Evolutionary conservation across 1,139 yeast species (phyloP).

Genomic region (Kazachstania sp.): DNA sequence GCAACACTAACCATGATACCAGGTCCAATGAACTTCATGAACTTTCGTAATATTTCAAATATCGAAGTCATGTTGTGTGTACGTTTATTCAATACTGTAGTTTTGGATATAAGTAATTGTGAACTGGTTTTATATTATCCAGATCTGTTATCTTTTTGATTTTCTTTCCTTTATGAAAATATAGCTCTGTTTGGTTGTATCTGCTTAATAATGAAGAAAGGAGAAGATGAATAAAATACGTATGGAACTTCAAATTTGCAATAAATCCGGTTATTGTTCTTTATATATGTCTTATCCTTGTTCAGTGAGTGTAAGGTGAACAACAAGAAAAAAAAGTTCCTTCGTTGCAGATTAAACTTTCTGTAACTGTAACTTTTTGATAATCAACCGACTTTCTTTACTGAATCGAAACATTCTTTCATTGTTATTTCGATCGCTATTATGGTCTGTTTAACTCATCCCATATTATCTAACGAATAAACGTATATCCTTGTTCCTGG

Average conservation of each 20-base stretch:
- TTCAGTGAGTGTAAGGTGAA: no score
- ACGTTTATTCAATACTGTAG: background rate
- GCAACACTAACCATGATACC: conserved; percentile 94
- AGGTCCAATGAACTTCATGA: conserved; percentile 64
- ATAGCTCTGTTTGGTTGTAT: no score
- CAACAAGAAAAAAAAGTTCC: no score
- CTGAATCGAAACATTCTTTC: no score
- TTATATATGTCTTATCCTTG: background rate
- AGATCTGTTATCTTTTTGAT: background rate
- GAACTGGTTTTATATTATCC: background rate
- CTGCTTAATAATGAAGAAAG: background rate
- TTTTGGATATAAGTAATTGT: background rate
- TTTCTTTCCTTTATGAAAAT: no score
- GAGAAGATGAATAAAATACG: background rate
- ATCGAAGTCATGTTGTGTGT: background rate
- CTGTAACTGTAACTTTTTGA: no score
- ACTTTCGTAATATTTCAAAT: conserved; percentile 18
- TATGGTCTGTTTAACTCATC: no score
- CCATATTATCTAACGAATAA: no score
- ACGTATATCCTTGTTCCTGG: no score
- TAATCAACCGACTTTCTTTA: no score
- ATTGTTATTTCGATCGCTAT: no score
- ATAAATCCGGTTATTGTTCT: background rate
- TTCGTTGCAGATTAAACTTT: no score
- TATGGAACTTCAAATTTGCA: background rate